These are phyloP conservation scores for Sechiopsis laciniata DNA, from an alignment of 306 rosid species.

Conservation along the genomic window DNA sequence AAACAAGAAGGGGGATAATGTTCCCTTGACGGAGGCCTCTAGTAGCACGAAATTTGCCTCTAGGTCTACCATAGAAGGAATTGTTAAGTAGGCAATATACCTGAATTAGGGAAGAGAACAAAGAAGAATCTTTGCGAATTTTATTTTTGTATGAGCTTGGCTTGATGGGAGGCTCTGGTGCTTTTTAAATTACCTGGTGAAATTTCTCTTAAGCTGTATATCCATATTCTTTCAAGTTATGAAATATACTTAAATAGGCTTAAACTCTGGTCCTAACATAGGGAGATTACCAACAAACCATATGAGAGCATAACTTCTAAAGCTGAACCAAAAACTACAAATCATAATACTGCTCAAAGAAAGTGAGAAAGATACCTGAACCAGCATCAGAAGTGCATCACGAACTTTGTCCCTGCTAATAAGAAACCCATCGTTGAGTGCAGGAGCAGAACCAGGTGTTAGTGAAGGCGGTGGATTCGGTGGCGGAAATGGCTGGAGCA, in stretches of 20 bases:
- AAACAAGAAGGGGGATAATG: no score
- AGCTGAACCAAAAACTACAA: neutral
- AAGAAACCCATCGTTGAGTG: conserved; percentile 28
- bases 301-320: neutral
- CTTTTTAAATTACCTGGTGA: no score
- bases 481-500: conserved; percentile 85
- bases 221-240: no score
- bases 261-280: neutral
- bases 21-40: no score
- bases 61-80: neutral
- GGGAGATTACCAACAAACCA: conserved; percentile 7
- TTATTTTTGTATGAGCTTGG: no score
- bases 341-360: neutral
- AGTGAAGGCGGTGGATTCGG: conserved; percentile 65
- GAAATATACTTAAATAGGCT: neutral
- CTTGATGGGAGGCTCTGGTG: no score
- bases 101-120: neutral
- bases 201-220: no score
- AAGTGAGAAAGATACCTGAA: conserved; percentile 53
- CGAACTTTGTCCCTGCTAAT: conserved; percentile 71
- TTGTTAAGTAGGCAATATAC: neutral
- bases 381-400: conserved; percentile 65
- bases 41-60: no score
- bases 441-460: conserved; percentile 47
- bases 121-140: no score